Evolutionary conservation across 192 early-diverging fungal species (phyloP).

Genomic region (Rhizophagus sp.): DNA sequence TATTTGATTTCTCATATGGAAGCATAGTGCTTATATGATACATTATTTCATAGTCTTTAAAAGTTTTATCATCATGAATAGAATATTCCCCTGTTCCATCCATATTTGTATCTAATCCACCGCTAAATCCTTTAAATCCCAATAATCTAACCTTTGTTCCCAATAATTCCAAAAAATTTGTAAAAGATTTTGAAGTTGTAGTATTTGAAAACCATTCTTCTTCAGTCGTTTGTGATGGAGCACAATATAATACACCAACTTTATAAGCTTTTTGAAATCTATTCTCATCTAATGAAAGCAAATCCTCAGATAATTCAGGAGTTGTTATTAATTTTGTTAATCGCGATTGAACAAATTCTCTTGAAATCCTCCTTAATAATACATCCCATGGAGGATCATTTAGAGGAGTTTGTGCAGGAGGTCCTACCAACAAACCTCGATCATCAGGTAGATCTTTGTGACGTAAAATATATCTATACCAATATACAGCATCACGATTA

Average conservation of each 20-base stretch:
- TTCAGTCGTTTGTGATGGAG: conserved; percentile 69
- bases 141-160: conserved; percentile 70
- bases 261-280: conserved; percentile 59
- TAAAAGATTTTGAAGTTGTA: conserved; percentile 53
- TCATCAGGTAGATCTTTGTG: conserved; percentile 5
- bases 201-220: conserved; percentile 78
- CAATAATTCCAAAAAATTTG: conserved; percentile 69
- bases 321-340: conserved; percentile 63
- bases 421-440: neutral
- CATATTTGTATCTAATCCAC: conserved; percentile 69
- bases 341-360: conserved; percentile 26
- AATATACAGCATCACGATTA: neutral
- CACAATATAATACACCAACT: conserved; percentile 76
- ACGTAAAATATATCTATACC: conserved; percentile 17
- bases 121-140: conserved; percentile 76
- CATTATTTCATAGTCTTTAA: conserved; percentile 75
- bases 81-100: conserved; percentile 71
- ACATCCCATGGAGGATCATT: neutral
- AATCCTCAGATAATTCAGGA: conserved; percentile 58
- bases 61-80: conserved; percentile 60
- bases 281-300: conserved; percentile 73
- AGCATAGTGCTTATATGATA: conserved; percentile 78
- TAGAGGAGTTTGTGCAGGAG: neutral
- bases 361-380: neutral
- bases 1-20: conserved; percentile 65